Evolutionary conservation across 2,329 filamentous ascomycete genomes (phyloP).

Genomic region (Pseudogymnoascus destructans): DNA sequence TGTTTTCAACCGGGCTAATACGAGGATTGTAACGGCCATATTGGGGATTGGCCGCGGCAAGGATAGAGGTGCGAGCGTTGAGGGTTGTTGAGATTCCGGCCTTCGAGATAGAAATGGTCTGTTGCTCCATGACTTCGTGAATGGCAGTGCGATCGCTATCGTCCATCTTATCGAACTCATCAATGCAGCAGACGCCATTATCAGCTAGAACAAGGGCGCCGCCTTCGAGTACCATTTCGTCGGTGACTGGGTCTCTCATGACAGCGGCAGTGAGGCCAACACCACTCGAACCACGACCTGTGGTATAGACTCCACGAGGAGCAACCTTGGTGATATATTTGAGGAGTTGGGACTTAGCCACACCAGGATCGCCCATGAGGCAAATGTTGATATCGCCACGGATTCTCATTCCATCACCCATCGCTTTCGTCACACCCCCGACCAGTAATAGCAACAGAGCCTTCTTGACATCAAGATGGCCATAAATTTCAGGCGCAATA

Average conservation of each 20-base stretch:
- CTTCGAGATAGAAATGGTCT: slow-evolving; percentile 75
- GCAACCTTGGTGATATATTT: slow-evolving; percentile 99
- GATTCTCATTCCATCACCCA: slow-evolving; percentile 97
- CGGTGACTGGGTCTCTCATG: slow-evolving; percentile 66
- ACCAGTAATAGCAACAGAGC: slow-evolving; percentile 90
- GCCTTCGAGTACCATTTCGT: slow-evolving; percentile 68
- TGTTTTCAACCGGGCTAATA: slow-evolving; percentile 95
- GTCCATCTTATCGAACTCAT: slow-evolving; percentile 81
- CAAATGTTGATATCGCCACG: slow-evolving; percentile 98
- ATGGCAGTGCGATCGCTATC: slow-evolving; percentile 67
- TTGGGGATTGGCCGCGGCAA: slow-evolving; percentile 90
- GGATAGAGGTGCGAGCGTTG: slow-evolving; percentile 89
- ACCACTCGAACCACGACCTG: slow-evolving; percentile 67
- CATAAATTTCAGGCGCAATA: slow-evolving; percentile 94
- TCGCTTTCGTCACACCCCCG: slow-evolving; percentile 89
- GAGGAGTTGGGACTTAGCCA: slow-evolving; percentile 94
- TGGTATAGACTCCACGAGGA: slow-evolving; percentile 73
- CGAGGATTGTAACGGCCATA: slow-evolving; percentile 98
- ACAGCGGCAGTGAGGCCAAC: slow-evolving; percentile 74
- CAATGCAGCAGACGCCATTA: slow-evolving; percentile 72
- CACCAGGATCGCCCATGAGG: slow-evolving; percentile 98
- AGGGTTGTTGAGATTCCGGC: slow-evolving; percentile 94
- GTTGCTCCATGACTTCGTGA: slow-evolving; percentile 81
- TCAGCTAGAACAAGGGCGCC: slow-evolving; percentile 68
- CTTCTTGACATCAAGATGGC: slow-evolving; percentile 95